Conservation (phyloP, 2,329 filamentous ascomycete species). For the Pestalotiopsis sp. region DNA sequence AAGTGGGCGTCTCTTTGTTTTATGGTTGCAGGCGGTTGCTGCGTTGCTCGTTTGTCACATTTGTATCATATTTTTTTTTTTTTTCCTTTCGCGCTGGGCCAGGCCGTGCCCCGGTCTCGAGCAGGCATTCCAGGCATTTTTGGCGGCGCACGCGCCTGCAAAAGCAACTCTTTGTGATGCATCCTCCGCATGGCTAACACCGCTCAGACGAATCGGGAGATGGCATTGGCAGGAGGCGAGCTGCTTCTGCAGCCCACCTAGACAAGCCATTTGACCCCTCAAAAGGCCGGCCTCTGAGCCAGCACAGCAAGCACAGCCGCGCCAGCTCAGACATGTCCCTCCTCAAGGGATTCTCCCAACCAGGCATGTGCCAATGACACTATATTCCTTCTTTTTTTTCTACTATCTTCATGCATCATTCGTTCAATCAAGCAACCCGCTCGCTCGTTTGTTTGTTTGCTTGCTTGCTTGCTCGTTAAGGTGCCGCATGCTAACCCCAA, state of each 20-base stretch:
- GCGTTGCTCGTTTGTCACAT: background rate
- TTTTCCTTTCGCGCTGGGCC: background rate
- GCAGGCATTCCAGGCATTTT: background rate
- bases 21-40: background rate
- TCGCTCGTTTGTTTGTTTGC: background rate
- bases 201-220: constrained; percentile 41
- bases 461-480: constrained; percentile 29
- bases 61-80: background rate
- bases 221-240: constrained; percentile 49
- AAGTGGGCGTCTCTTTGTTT: constrained; percentile 37
- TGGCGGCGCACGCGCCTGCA: background rate
- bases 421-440: background rate
- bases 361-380: constrained; percentile 45
- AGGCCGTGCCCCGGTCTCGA: background rate
- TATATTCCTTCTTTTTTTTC: background rate
- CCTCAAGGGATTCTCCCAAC: constrained; percentile 54
- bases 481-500: constrained; percentile 47
- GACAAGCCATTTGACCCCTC: constrained; percentile 55
- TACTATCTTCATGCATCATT: background rate
- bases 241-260: constrained; percentile 64
- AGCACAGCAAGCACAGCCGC: constrained; percentile 68
- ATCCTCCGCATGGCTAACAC: constrained; percentile 2
- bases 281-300: constrained; percentile 56
- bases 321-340: constrained; percentile 72
- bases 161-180: constrained; percentile 4